Conservation (phyloP, 805 yeast genomes). For the Saccharomycopsis capsularis region DNA sequence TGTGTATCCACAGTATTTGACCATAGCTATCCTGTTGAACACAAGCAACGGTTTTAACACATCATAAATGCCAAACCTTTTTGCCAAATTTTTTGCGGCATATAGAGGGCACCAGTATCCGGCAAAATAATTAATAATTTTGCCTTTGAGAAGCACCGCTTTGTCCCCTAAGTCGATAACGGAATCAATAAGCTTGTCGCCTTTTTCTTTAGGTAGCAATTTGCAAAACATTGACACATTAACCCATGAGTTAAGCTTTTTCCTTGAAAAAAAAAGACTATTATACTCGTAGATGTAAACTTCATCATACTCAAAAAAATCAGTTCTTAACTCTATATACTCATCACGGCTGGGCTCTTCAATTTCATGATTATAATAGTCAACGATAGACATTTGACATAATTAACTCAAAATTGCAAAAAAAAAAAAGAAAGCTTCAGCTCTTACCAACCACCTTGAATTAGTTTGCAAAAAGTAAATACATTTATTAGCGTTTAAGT, state of each 20-base stretch:
- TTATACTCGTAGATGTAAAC: background rate
- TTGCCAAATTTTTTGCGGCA: background rate
- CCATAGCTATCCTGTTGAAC: slow-evolving; percentile 2
- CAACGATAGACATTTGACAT: no score
- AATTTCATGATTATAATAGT: no score
- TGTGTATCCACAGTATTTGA: slow-evolving; percentile 6
- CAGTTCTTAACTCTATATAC: background rate
- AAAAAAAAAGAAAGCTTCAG: no score
- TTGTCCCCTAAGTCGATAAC: no score
- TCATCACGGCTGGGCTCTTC: no score
- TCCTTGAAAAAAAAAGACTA: background rate
- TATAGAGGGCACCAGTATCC: background rate
- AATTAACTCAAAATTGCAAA: no score
- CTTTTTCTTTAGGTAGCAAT: background rate
- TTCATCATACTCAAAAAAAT: background rate
- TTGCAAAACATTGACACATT: background rate
- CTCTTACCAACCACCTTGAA: no score
- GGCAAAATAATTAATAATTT: no score
- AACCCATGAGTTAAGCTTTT: background rate
- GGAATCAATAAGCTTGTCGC: background rate
- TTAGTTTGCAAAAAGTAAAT: no score
- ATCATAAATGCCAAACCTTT: background rate
- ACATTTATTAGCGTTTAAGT: no score
- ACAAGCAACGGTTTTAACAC: background rate
- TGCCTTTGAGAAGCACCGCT: background rate